Base-by-base conservation (phyloP, 768 basidiomycete species). In the Amanita thiersii region DNA sequence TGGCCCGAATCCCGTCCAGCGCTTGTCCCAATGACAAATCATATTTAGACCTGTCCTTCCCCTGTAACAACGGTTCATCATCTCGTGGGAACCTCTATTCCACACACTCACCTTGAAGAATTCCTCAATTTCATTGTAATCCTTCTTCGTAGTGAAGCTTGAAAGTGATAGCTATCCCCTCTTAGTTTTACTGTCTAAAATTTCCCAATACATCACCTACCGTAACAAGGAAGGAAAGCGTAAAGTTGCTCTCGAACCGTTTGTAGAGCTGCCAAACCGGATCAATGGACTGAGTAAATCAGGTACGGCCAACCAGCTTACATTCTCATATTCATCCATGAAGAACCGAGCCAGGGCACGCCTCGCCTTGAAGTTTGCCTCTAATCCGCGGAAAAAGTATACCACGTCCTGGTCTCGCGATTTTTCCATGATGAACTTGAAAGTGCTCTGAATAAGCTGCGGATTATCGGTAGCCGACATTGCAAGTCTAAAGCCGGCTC, bases 31-130 rank as follows among this genome's bases (percentile, higher is more conserved):
- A 63, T 2, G 69, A 63, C 56, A 81, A 64, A 50, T 69, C 64
- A 61, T 77, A 87, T 58, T 80, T 84, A 39, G 79, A 77, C 4
- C 69, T 77, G 58, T 86, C 78, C 60, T 77, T 82, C 55, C 67
- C 68, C 77, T 82, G 45, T 20, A 45, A 23, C 33, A 39, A 33
- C 7, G 14, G 45, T 48, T 56, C 52, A 55, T 47, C 29, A n/a
- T 37, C 21, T 11, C 40, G 40, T 45, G 46, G 35, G 42, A 48
- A 44, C 5, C 24, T 12, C 5, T n/a, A n/a, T n/a, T n/a, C n/a
- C n/a, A 23, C 30, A 28, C 29, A 39, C 62, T 58, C 57, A 79
- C 83, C 69, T 80, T 73, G 70, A 91, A 97, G 70, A 88, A 94
- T 3, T 61, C 72, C 39, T 71, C 70, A 10, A 78, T 69, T 15